phyloP scores from a whole-genome alignment of 176 grass and related monocot species.

The Thinopyrum elongatum region DNA sequence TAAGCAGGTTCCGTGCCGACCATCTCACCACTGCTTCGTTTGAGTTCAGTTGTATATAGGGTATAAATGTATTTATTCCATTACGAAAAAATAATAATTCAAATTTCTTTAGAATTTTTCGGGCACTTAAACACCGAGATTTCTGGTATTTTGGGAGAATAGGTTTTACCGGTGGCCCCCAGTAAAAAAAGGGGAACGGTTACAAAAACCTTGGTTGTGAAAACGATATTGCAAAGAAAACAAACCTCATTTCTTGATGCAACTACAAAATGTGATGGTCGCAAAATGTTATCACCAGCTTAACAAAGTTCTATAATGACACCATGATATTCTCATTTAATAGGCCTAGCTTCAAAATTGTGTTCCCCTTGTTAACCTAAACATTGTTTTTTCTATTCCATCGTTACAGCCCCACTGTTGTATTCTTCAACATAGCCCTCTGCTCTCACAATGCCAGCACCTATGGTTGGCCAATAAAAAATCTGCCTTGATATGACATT shows the following conservation, averaged over 20 bases:
- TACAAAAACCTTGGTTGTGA: not conserved
- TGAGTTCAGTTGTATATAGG: not conserved
- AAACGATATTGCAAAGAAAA: not conserved
- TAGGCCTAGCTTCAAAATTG: not conserved
- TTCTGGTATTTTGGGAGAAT: not conserved
- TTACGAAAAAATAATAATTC: not conserved
- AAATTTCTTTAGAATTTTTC: not conserved
- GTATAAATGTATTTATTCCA: not conserved
- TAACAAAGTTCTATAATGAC: not conserved
- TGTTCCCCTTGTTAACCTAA: not conserved
- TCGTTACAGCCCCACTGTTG: not conserved
- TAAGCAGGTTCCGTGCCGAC: not conserved
- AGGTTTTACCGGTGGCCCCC: not conserved
- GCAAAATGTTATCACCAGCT: not conserved
- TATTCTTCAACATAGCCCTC: not conserved
- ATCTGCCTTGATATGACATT: not conserved
- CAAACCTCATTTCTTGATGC: not conserved
- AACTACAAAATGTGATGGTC: slow-evolving; percentile 19
- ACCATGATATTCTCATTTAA: not conserved
- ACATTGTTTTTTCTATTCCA: not conserved
- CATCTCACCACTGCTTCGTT: not conserved
- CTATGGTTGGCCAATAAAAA: not conserved
- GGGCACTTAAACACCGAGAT: not conserved
- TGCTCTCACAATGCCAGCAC: not conserved
- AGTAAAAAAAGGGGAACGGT: fast-evolving